Evolutionary conservation across 2,329 filamentous ascomycete genomes (phyloP).

Genomic region (Juglanconis juglandina): DNA sequence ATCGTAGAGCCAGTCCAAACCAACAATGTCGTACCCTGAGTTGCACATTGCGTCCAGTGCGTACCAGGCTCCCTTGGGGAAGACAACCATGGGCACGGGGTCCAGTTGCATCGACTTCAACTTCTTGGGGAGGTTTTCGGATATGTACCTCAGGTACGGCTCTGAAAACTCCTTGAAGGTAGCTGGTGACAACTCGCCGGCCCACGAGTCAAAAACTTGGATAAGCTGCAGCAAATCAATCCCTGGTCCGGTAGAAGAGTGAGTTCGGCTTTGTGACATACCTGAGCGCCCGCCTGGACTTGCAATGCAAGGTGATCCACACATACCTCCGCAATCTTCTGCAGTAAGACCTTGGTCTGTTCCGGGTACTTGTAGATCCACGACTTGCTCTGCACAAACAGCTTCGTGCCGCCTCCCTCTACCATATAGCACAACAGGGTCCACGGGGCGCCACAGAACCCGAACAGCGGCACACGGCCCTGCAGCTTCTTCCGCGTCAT

Average conservation of each 20-base stretch:
- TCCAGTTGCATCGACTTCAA: constrained; percentile 73
- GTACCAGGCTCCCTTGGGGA: constrained; percentile 97
- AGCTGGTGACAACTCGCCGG: constrained; percentile 81
- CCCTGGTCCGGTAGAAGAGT: too few species aligned
- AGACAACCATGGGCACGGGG: constrained; percentile 91
- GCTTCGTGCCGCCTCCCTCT: constrained; percentile 91
- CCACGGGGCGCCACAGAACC: constrained; percentile 96
- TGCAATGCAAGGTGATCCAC: constrained; percentile 92
- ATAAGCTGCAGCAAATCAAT: constrained; percentile 56
- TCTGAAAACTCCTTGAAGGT: constrained; percentile 82
- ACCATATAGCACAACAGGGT: constrained; percentile 99
- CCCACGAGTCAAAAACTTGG: constrained; percentile 98
- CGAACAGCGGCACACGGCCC: constrained; percentile 87
- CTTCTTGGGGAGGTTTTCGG: constrained; percentile 71
- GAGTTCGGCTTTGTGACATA: constrained; percentile 31
- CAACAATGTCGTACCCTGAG: constrained; percentile 88
- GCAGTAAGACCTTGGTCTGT: constrained; percentile 74
- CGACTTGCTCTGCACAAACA: constrained; percentile 91
- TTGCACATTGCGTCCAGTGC: constrained; percentile 83
- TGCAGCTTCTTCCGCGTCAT: constrained; percentile 83
- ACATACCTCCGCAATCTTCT: constrained; percentile 91
- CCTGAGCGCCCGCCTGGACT: constrained; percentile 88
- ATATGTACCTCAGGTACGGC: constrained; percentile 82
- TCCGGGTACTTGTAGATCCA: constrained; percentile 91
- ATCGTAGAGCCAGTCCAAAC: constrained; percentile 92